Percentiles rank a stretch among this genome's conserved stretches.
These are phyloP conservation scores for Solanum commersonii DNA, from an alignment of 257 asterid genomes.

Conservation along the genomic window DNA sequence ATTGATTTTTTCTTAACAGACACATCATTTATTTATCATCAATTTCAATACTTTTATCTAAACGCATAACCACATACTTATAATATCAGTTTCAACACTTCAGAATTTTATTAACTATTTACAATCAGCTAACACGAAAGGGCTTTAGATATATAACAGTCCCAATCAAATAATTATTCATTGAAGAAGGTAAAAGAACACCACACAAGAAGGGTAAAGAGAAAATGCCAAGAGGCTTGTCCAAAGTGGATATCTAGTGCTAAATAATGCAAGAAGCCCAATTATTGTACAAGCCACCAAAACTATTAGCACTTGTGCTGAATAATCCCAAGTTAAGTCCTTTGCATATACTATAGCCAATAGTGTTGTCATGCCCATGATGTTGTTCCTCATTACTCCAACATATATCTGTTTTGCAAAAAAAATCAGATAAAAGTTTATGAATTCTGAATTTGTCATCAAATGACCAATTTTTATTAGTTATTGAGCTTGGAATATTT, in stretches of 20 bases:
- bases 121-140: background rate
- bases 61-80: background rate
- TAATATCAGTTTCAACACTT: background rate
- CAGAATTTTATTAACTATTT: background rate
- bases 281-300: slow-evolving; percentile 28
- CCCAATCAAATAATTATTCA: slow-evolving; percentile 12
- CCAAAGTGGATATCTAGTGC: slow-evolving; percentile 39
- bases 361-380: slow-evolving; percentile 36
- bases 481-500: background rate
- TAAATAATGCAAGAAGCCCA: slow-evolving; percentile 33
- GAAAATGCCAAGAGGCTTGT: slow-evolving; percentile 39
- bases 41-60: background rate
- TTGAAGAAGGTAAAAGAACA: slow-evolving; percentile 32
- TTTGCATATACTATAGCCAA: slow-evolving; percentile 45
- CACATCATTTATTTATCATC: background rate
- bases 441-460: background rate
- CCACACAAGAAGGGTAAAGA: slow-evolving; percentile 41
- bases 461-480: background rate
- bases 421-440: background rate
- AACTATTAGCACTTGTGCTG: slow-evolving; percentile 51
- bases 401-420: slow-evolving; percentile 29
- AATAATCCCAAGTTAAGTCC: slow-evolving; percentile 47
- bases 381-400: slow-evolving; percentile 59
- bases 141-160: background rate
- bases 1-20: background rate